These are phyloP conservation scores for Naegleria fowleri DNA, from an alignment of 208 protist species.

Conservation along the genomic window DNA sequence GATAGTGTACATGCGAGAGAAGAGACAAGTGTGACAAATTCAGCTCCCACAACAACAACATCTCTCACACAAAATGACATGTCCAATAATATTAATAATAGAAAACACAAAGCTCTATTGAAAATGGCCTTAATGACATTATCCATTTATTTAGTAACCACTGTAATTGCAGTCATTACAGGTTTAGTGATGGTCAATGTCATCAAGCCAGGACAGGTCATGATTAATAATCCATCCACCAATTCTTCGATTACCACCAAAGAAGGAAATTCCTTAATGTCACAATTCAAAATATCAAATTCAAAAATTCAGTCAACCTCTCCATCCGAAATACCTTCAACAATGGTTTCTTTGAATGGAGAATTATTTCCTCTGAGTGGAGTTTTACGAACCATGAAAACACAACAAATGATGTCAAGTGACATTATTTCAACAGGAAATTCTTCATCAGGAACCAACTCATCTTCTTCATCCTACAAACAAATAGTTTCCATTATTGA, in stretches of 20 bases:
- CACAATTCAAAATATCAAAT: no score
- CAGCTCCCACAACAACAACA: not conserved
- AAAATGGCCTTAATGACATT: conserved; percentile 21
- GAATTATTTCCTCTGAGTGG: not conserved
- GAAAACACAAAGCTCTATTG: not conserved
- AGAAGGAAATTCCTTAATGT: no score
- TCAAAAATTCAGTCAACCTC: no score
- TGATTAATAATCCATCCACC: not conserved
- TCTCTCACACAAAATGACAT: not conserved
- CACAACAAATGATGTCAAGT: no score
- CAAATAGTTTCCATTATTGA: conserved; percentile 32
- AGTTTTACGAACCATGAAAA: not conserved
- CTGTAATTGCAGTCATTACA: conserved; percentile 24
- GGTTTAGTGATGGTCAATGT: conserved; percentile 31
- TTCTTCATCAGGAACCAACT: not conserved
- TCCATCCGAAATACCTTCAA: no score
- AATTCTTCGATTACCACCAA: not conserved
- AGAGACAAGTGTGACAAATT: no score
- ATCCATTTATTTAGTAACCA: conserved; percentile 22
- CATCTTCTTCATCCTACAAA: conserved; percentile 20
- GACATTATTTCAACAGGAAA: not conserved
- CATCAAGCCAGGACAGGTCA: conserved; percentile 23
- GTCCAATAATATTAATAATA: not conserved
- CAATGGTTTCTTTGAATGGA: not conserved
- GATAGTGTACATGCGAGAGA: not conserved